Evolutionary conservation across 441 rosid species (phyloP), one percentile per base, ranked within the genome.

Genomic region (Populus trichocarpa): DNA sequence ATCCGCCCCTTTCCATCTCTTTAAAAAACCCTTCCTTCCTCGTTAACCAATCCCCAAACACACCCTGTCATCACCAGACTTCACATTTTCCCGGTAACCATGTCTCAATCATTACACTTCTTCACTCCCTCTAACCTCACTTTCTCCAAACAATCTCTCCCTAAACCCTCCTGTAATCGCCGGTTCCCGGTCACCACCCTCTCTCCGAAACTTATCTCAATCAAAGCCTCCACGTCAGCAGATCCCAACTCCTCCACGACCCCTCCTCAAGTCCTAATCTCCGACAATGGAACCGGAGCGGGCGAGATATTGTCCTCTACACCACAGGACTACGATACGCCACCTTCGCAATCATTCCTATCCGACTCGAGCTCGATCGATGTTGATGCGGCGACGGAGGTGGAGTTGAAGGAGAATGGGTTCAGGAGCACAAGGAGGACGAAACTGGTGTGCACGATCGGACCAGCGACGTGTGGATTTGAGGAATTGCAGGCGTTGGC

Each of bases 31-130:
- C 46, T 73, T 35, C 40, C 70, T 46, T 26, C 23, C 57, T 20
- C 38, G 53, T 8, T 46, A 6, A 30, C 71, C 23, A 81, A 71
- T 22, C 14, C 28, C 76, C 35, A 65, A 25, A n/a, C 67, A 71
- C 72, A 73, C 22, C 25, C 6, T 23, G 67, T 82, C 72, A 28
- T 23, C 32, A 50, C 35, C 59, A 46, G 22, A 1, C 46, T 8
- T 7, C 23, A 30, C 78, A 32, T 57, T 69, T 73, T 64, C 77
- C 75, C 38, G 42, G 71, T 50, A 59, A 77, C 80, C 59, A 93
- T 93, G 97, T 82, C 94, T 68, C 96, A 86, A 68, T 88, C 98
- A 4, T 90, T 95, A 80, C 90, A 89, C 11, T 78, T 91, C 82
- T 86, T 89, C 80, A 69, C 91, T 78, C 84, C 87, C 64, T 86